These are phyloP conservation scores for Glycine tomentella DNA, from an alignment of 306 rosid species.

Conservation along the genomic window DNA sequence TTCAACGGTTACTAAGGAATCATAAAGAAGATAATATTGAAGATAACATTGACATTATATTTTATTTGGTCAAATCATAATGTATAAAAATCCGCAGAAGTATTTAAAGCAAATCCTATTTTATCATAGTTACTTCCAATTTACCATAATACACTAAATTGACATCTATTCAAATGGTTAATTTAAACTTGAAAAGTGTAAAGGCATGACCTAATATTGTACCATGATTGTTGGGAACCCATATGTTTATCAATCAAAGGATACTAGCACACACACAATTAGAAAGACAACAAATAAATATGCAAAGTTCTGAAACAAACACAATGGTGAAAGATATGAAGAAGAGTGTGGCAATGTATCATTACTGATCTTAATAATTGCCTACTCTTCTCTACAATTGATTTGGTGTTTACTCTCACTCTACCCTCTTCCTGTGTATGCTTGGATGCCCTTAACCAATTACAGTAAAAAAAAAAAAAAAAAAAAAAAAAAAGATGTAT, in stretches of 20 bases:
- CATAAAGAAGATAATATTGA: slow-evolving; percentile 1
- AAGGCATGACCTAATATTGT: background rate
- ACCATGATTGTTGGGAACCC: background rate
- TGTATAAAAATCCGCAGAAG: background rate
- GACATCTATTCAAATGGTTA: slow-evolving; percentile 5
- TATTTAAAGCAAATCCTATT: slow-evolving; percentile 2
- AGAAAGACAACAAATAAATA: slow-evolving; percentile 24
- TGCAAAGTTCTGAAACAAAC: background rate
- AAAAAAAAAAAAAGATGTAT: background rate
- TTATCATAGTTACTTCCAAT: background rate
- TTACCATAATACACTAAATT: background rate
- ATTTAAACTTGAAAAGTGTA: slow-evolving; percentile 14
- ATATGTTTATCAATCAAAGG: slow-evolving; percentile 6
- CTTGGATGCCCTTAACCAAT: slow-evolving; percentile 23
- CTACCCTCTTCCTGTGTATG: background rate
- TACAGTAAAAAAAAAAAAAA: slow-evolving; percentile 18
- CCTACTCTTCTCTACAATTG: background rate
- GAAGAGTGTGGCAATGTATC: background rate
- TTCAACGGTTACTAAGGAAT: no score
- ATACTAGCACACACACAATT: background rate
- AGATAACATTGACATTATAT: background rate
- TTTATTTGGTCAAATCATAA: slow-evolving; percentile 20
- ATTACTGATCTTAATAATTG: background rate
- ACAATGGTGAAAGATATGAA: background rate
- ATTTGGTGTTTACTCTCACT: slow-evolving; percentile 22